phyloP scores from a whole-genome alignment of 768 basidiomycete genomes.

The Paxillus ammoniavirescens region DNA sequence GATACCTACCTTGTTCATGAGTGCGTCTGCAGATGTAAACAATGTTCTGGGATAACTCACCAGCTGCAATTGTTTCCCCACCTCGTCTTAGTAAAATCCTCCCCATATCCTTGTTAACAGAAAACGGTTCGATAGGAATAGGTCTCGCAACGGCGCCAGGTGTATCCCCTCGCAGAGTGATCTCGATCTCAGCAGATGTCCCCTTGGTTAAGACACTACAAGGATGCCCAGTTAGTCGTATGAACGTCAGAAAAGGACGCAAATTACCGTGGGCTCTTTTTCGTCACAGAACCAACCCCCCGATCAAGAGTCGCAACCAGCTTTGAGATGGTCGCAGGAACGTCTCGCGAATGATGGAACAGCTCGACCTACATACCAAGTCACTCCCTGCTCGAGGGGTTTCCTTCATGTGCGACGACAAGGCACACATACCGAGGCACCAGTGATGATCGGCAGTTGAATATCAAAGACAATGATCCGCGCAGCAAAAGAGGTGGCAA shows the following conservation, averaged over 20 bases:
- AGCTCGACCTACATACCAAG: conserved; percentile 67
- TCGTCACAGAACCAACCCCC: conserved; percentile 67
- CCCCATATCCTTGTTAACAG: conserved; percentile 94
- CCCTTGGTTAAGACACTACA: conserved; percentile 82
- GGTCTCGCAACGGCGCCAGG: conserved; percentile 45
- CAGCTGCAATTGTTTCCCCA: conserved; percentile 94
- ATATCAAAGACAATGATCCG: conserved; percentile 94
- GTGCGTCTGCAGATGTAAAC: background rate
- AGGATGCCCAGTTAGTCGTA: conserved; percentile 4
- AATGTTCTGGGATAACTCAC: conserved; percentile 36
- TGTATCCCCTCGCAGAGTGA: conserved; percentile 62
- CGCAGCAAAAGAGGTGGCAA: conserved; percentile 77
- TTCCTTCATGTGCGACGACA: background rate
- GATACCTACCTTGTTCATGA: conserved; percentile 37
- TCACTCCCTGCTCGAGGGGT: background rate
- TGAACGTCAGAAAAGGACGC: background rate
- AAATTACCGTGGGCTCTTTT: conserved; percentile 76
- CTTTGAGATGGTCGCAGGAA: conserved; percentile 85
- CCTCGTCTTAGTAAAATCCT: conserved; percentile 81
- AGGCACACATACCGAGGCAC: conserved; percentile 63
- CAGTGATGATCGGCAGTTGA: conserved; percentile 82
- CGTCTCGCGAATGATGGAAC: conserved; percentile 91
- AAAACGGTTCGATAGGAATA: conserved; percentile 86
- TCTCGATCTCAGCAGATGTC: conserved; percentile 80
- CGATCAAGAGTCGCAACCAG: conserved; percentile 80